Percentiles rank a stretch among this genome's conserved stretches.
phyloP scores from a whole-genome alignment of 495 filamentous ascomycete genomes.

The Podospora australis region DNA sequence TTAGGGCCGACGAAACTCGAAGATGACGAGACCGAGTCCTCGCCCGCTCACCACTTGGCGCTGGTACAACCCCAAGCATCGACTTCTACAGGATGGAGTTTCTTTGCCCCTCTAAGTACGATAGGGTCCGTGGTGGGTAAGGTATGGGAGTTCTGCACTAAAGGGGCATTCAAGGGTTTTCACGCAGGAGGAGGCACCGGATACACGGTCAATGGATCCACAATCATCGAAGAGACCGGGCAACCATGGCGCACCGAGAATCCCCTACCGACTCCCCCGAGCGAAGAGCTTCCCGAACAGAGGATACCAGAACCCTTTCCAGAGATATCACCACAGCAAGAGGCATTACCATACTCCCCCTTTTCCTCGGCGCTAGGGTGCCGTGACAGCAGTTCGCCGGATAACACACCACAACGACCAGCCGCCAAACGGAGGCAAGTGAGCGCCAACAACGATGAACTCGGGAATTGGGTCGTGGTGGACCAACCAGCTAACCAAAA shows the following conservation, averaged over 20 bases:
- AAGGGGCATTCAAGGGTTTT: conserved; percentile 70
- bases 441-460: conserved; percentile 45
- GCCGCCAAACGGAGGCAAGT: conserved; percentile 49
- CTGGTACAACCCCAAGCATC: background rate
- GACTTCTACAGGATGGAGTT: conserved; percentile 36
- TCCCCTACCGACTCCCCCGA: conserved; percentile 21
- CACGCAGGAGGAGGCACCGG: conserved; percentile 74
- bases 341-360: conserved; percentile 17
- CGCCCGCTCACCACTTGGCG: conserved; percentile 4
- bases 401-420: conserved; percentile 39
- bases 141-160: conserved; percentile 75
- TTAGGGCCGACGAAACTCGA: conserved; percentile 32
- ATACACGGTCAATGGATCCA: conserved; percentile 42
- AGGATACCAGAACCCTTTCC: conserved; percentile 13
- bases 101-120: conserved; percentile 32
- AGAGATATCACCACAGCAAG: conserved; percentile 5
- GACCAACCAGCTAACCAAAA: conserved; percentile 28
- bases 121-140: conserved; percentile 61
- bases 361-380: conserved; percentile 11
- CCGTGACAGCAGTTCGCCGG: conserved; percentile 29
- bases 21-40: conserved; percentile 23
- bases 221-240: conserved; percentile 17
- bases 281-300: conserved; percentile 8
- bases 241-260: conserved; percentile 25
- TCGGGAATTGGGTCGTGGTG: conserved; percentile 74